Evolutionary conservation across 768 basidiomycete species (phyloP).

Genomic region (Gloeopeniophorella convolvens): DNA sequence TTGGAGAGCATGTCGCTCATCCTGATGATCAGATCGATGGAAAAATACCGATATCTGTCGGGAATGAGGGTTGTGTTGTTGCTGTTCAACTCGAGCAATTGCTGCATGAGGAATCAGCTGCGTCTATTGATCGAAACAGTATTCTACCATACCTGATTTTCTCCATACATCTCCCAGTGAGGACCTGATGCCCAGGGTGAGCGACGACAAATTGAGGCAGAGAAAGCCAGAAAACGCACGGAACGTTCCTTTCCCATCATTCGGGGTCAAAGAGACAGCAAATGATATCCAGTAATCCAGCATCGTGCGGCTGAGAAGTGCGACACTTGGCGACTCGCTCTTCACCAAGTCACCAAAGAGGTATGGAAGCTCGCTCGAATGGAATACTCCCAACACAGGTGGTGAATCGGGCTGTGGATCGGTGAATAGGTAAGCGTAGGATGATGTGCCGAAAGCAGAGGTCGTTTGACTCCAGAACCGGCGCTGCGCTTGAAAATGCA

Average conservation of each 20-base stretch:
- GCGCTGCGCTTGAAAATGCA: slow-evolving; percentile 34
- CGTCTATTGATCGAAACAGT: not conserved
- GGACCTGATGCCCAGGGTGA: not conserved
- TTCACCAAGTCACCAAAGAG: slow-evolving; percentile 11
- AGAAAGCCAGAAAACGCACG: slow-evolving; percentile 23
- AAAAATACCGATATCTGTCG: slow-evolving; percentile 1
- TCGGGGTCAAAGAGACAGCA: slow-evolving; percentile 38
- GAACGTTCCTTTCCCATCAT: slow-evolving; percentile 33
- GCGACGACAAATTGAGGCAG: not conserved
- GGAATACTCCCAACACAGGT: slow-evolving; percentile 17
- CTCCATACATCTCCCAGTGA: not conserved
- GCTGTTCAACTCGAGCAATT: slow-evolving; percentile 9
- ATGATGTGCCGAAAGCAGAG: slow-evolving; percentile 31
- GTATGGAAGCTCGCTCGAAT: slow-evolving; percentile 22
- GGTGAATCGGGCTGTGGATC: slow-evolving; percentile 26
- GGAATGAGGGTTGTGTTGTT: not conserved
- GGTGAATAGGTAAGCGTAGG: slow-evolving; percentile 39
- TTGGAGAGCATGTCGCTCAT: slow-evolving; percentile 3
- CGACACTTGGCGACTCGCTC: slow-evolving; percentile 1
- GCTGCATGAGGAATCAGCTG: not conserved
- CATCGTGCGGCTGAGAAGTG: slow-evolving; percentile 31
- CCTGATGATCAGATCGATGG: slow-evolving; percentile 4
- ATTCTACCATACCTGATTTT: slow-evolving; percentile 2
- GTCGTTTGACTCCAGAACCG: slow-evolving; percentile 37
- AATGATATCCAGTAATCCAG: slow-evolving; percentile 44